Conservation (phyloP, 305 asterid genomes). For the Fraxinus nigra region DNA sequence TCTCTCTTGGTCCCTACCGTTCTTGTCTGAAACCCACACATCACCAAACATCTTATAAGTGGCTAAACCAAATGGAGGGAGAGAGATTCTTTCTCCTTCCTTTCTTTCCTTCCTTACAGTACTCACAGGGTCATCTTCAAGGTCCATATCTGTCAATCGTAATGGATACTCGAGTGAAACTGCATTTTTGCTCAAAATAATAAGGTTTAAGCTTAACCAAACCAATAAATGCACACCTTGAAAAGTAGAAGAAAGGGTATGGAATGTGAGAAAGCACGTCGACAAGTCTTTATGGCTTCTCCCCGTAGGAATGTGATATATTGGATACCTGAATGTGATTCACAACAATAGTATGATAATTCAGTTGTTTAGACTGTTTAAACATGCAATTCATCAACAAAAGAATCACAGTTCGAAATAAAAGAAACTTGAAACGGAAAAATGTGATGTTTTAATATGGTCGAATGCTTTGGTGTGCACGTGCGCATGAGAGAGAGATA, state of each 20-base stretch:
- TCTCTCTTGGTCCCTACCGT: constrained; percentile 65
- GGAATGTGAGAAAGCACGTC: constrained; percentile 91
- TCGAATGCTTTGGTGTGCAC: background rate
- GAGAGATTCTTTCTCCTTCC: constrained; percentile 57
- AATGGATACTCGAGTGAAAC: background rate
- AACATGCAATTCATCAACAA: too few species aligned
- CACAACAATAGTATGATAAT: too few species aligned
- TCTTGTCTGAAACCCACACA: constrained; percentile 66
- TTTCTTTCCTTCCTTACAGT: constrained; percentile 38
- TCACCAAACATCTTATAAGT: constrained; percentile 92
- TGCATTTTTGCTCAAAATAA: background rate
- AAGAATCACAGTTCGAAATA: too few species aligned
- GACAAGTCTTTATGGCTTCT: constrained; percentile 80
- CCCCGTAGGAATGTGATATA: constrained; percentile 91
- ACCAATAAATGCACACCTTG: constrained; percentile 49
- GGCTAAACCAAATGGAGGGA: constrained; percentile 85
- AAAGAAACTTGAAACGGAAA: background rate
- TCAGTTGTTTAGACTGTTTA: background rate
- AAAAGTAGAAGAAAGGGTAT: constrained; percentile 93
- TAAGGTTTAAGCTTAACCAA: background rate
- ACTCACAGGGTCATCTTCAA: constrained; percentile 41
- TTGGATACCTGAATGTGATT: constrained; percentile 71
- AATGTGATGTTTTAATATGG: background rate
- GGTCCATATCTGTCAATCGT: constrained; percentile 46
- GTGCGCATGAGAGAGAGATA: too few species aligned